A percentile compares a stretch with the other conserved stretches of the same genome.
phyloP scores from a whole-genome alignment of 2,329 filamentous ascomycete species.

The Arachnopeziza araneosa region DNA sequence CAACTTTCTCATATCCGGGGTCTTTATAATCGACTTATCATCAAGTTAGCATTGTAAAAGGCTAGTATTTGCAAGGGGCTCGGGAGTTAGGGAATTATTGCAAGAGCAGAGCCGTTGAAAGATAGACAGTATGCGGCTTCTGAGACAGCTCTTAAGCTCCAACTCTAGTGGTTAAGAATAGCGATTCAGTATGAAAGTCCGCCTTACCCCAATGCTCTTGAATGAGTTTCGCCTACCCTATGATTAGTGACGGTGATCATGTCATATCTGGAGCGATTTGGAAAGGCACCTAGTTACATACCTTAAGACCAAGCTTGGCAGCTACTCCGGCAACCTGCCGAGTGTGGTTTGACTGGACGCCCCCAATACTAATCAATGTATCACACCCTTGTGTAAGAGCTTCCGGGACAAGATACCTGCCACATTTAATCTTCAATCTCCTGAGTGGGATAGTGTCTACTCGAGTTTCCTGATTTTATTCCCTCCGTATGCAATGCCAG shows the following conservation, averaged over 20 bases:
- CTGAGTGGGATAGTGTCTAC: constrained; percentile 28
- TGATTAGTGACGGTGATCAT: not conserved
- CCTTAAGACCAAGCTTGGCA: constrained; percentile 49
- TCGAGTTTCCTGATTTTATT: constrained; percentile 68
- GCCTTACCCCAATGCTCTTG: constrained; percentile 58
- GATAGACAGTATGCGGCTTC: not conserved
- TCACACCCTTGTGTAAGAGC: constrained; percentile 50
- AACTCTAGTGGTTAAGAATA: not conserved
- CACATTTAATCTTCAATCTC: not conserved
- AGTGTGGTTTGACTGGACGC: constrained; percentile 66
- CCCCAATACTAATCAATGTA: constrained; percentile 61
- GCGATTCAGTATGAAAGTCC: not conserved
- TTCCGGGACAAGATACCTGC: constrained; percentile 58
- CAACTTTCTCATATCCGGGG: constrained; percentile 55
- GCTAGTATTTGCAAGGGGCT: not conserved
- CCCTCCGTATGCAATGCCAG: constrained; percentile 59
- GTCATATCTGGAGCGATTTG: not conserved
- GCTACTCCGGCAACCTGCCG: constrained; percentile 61
- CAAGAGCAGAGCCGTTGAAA: not conserved
- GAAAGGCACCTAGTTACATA: no score
- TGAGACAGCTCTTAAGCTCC: not conserved
- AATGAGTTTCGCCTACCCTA: constrained; percentile 42
- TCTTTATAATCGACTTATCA: constrained; percentile 48
- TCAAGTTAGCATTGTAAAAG: not conserved
- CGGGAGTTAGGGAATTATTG: not conserved